phyloP scores from a whole-genome alignment of 1,284 basidiomycete species.

The Xanthoconium separans region DNA sequence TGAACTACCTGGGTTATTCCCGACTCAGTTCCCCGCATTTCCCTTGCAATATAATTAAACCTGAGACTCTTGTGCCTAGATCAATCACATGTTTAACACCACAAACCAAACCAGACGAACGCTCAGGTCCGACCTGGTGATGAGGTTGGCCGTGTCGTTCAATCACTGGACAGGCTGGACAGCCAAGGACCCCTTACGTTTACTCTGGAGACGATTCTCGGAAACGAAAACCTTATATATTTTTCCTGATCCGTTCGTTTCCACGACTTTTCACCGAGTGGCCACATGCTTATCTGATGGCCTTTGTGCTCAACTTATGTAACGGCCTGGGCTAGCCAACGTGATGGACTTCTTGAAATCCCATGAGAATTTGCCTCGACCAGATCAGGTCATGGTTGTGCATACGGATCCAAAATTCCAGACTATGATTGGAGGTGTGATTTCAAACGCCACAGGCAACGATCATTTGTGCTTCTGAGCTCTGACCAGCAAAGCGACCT shows the following conservation, averaged over 20 bases:
- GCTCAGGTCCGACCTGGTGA: neutral
- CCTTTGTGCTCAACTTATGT: conserved; percentile 3
- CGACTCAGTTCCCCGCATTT: neutral
- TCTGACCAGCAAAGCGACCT: conserved; percentile 6
- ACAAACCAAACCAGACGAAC: neutral
- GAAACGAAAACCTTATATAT: conserved; percentile 8
- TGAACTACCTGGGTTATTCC: neutral
- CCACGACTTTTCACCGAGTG: conserved; percentile 15
- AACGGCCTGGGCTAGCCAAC: conserved; percentile 7
- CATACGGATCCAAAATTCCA: conserved; percentile 5
- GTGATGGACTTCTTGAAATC: neutral
- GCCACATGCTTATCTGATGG: conserved; percentile 12
- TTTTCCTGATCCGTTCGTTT: neutral
- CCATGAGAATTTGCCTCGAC: conserved; percentile 27
- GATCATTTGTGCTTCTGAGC: conserved; percentile 1
- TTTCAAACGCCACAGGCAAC: conserved; percentile 24
- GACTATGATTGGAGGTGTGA: conserved; percentile 3
- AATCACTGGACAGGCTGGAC: conserved; percentile 5
- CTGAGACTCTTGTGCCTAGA: neutral
- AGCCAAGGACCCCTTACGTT: conserved; percentile 2
- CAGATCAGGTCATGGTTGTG: conserved; percentile 7
- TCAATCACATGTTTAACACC: conserved; percentile 2
- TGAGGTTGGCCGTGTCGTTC: conserved; percentile 1
- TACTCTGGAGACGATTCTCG: conserved; percentile 4
- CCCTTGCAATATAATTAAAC: neutral